Conservation (phyloP, 1,284 basidiomycete species). For the Exobasidium cylindrosporum region DNA sequence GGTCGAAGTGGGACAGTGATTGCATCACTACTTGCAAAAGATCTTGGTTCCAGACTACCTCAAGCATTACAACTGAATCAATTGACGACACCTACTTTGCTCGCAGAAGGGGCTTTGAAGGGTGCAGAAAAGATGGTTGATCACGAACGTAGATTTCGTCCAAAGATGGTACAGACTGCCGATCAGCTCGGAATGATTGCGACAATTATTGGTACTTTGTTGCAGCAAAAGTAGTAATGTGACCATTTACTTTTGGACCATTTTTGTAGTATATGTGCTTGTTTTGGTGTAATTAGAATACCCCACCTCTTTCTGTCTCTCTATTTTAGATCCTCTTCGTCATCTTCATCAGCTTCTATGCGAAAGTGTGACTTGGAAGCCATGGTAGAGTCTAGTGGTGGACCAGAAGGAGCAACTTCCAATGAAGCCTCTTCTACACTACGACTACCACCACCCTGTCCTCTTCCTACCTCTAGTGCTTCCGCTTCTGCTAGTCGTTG, state of each 20-base stretch:
- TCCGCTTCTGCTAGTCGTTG: constrained; percentile 13
- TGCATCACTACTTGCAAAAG: constrained; percentile 56
- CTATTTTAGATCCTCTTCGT: constrained; percentile 14
- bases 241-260: background rate
- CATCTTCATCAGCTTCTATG: constrained; percentile 33
- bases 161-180: constrained; percentile 42
- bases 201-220: background rate
- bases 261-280: background rate
- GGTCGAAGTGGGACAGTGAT: constrained; percentile 59
- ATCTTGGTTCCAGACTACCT: background rate
- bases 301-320: background rate
- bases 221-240: constrained; percentile 1
- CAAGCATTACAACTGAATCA: background rate
- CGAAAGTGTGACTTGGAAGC: background rate
- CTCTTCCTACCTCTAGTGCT: constrained; percentile 9
- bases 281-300: too few relatives aligned
- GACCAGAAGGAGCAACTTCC: background rate
- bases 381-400: background rate
- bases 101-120: background rate
- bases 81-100: background rate
- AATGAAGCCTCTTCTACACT: background rate
- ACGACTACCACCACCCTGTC: background rate
- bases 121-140: constrained; percentile 21
- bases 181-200: constrained; percentile 28
- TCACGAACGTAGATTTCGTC: constrained; percentile 33